Base-by-base conservation (phyloP, 306 rosid genomes). In the Fagus crenata region DNA sequence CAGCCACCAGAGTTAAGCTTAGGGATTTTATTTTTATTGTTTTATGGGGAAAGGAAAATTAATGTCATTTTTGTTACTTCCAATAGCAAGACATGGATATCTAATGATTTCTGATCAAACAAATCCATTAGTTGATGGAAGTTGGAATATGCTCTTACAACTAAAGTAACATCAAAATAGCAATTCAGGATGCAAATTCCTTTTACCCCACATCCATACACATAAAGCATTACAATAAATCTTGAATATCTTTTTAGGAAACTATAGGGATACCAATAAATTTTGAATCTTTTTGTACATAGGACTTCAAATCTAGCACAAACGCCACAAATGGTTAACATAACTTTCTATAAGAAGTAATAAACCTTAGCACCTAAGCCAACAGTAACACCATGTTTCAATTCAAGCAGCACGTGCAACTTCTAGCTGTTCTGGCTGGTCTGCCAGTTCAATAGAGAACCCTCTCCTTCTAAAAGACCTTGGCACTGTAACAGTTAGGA, bases 371-470 rank as follows among this genome's bases (percentile, higher is more conserved):
- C 49, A 63, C 53, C 85, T 61, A 65, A 54, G 22, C 59, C 72
- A 46, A 7, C n/a, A n/a, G n/a, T n/a, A n/a, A n/a, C 33, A n/a
- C 28, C 13, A 40, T 31, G 54, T 49, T 71, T 42, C 39, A 71
- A 59, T 28, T 80, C 80, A 93, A 77, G 98, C 98, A 80, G 98
- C 98, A 77, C 89, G 86, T 35, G 96, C 98, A 18, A 77, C 73
- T 43, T 84, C 81, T 40, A 77, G 84, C 59, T 67, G 84, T 2
- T 83, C 85, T n/a, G 90, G 82, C 51, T 75, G 53, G 81, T 71
- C 90, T 73, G 85, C 81, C 33, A 87, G 87, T 60, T 89, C 89
- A 80, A 83, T 80, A n/a, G 39, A 72, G 81, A 88, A 84, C 41
- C 81, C 82, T 40, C 90, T 88, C 68, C 96, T 74, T 53, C 80